Evolutionary conservation across 805 yeast genomes (phyloP).

Genomic region (Candida lessepsii): DNA sequence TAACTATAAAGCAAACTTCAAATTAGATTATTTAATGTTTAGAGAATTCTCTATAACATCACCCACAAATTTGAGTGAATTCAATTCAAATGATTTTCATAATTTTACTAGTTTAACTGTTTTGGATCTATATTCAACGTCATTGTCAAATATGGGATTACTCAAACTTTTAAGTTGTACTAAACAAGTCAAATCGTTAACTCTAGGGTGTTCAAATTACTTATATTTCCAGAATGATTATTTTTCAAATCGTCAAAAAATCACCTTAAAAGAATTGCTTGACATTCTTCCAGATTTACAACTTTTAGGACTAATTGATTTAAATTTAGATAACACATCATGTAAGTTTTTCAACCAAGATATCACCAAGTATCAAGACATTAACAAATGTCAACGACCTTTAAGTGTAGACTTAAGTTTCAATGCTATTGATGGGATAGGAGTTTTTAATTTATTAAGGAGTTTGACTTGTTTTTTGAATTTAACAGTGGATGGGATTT

Average conservation of each 20-base stretch:
- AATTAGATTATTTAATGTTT: conserved; percentile 25
- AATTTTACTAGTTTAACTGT: conserved; percentile 22
- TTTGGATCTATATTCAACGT: conserved; percentile 41
- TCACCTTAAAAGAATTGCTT: conserved; percentile 20
- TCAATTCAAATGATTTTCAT: conserved; percentile 21
- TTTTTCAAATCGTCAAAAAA: conserved; percentile 12
- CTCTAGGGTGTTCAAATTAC: conserved; percentile 31
- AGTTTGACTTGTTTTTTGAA: conserved; percentile 18
- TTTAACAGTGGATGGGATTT: conserved; percentile 34
- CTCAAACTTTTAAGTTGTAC: conserved; percentile 34
- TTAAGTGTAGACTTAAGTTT: conserved; percentile 36
- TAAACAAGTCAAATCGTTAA: conserved; percentile 30
- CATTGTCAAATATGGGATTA: conserved; percentile 40
- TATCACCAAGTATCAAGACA: conserved; percentile 21
- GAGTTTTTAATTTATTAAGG: conserved; percentile 32
- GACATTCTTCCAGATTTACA: conserved; percentile 20
- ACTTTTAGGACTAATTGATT: conserved; percentile 29
- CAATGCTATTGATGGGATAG: conserved; percentile 38
- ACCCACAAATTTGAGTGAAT: conserved; percentile 27
- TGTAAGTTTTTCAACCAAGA: conserved; percentile 30
- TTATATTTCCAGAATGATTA: conserved; percentile 26
- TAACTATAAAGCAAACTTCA: conserved; percentile 28
- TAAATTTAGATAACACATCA: conserved; percentile 36
- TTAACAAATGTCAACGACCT: conserved; percentile 15
- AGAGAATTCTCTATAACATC: conserved; percentile 27